phyloP scores from a whole-genome alignment of 352 stramenopile genomes.

The Globisporangium sylvaticum region DNA sequence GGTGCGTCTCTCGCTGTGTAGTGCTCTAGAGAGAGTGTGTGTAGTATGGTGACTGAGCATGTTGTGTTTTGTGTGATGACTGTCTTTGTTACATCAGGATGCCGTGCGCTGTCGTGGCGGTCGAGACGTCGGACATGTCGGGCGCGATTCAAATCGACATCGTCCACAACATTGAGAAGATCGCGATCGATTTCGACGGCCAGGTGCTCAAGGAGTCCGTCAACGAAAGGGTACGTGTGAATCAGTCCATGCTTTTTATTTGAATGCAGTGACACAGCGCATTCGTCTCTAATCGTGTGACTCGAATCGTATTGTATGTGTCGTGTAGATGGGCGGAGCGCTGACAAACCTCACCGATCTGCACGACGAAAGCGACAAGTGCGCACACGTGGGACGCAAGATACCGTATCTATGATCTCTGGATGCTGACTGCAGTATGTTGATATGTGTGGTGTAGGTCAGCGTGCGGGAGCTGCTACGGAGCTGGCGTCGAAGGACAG shows the following conservation, averaged over 20 bases:
- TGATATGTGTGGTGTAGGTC: constrained; percentile 23
- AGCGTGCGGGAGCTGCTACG: constrained; percentile 73
- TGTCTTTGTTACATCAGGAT: constrained; percentile 32
- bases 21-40: background rate
- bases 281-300: no score
- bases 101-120: constrained; percentile 66
- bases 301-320: background rate
- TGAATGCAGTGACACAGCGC: no score
- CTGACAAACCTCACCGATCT: constrained; percentile 69
- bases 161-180: constrained; percentile 78
- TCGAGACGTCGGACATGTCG: constrained; percentile 72
- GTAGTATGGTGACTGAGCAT: background rate
- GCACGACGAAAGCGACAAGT: constrained; percentile 52
- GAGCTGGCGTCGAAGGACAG: constrained; percentile 54
- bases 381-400: constrained; percentile 7
- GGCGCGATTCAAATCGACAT: constrained; percentile 71
- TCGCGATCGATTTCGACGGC: constrained; percentile 47
- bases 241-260: background rate
- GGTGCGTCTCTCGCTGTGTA: constrained; percentile 22
- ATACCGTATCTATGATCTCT: no score
- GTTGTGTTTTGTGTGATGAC: background rate
- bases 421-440: background rate
- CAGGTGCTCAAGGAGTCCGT: constrained; percentile 42
- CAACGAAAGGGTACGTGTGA: constrained; percentile 31
- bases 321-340: constrained; percentile 54